These are phyloP conservation scores for Filobasidium uniguttulatum DNA, from an alignment of 1,284 basidiomycete species.

Conservation along the genomic window DNA sequence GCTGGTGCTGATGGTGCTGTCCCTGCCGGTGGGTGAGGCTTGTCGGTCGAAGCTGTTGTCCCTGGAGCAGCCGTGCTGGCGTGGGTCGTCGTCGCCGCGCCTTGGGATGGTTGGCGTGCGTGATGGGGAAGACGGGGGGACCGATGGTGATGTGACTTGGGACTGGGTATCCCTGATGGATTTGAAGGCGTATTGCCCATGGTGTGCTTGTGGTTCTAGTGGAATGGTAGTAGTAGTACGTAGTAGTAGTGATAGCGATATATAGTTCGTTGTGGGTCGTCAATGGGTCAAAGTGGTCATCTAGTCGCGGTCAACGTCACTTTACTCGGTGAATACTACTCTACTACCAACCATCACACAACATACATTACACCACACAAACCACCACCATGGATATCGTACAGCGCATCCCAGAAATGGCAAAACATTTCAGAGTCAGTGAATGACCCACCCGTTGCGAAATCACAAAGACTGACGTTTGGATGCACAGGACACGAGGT, in stretches of 20 bases:
- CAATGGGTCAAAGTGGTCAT: no score
- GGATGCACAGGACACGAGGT: constrained; percentile 54
- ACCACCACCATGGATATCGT: constrained; percentile 48
- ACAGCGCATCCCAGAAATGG: constrained; percentile 49
- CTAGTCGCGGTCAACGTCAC: no score
- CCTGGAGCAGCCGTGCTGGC: neutral
- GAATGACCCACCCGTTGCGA: neutral
- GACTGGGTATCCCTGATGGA: neutral
- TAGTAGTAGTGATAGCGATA: neutral
- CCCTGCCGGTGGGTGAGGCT: no score
- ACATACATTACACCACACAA: no score
- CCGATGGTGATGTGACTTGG: neutral
- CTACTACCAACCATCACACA: no score
- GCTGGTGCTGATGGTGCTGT: no score
- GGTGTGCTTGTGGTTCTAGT: neutral
- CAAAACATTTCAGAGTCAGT: constrained; percentile 59
- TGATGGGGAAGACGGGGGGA: neutral
- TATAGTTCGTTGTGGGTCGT: no score
- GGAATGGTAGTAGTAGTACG: neutral
- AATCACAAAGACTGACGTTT: neutral
- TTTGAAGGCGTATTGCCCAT: constrained; percentile 12
- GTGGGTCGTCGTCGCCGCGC: neutral
- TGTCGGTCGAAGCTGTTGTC: constrained; percentile 1
- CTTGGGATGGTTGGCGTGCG: neutral
- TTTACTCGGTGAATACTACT: no score